These are phyloP conservation scores for Dryas octopetala DNA, from an alignment of 306 rosid genomes.

Conservation along the genomic window DNA sequence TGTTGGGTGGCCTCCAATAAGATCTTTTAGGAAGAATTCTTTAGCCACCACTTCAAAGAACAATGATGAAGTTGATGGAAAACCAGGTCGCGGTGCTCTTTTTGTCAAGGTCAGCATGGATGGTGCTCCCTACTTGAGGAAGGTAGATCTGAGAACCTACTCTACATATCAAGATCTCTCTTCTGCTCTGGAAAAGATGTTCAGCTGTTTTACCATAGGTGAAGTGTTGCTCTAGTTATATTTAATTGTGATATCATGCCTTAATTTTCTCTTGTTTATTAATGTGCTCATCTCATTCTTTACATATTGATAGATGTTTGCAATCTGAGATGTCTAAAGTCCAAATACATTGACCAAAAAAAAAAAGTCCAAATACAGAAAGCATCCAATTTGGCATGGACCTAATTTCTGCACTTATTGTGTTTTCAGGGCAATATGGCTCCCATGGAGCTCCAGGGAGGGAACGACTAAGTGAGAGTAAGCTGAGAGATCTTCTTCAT, in stretches of 20 bases:
- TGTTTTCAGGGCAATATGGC: conserved; percentile 77
- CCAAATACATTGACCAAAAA: background rate
- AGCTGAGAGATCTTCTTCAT: conserved; percentile 88
- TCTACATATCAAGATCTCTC: conserved; percentile 79
- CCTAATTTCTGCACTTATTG: conserved; percentile 25
- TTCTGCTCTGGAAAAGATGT: conserved; percentile 96
- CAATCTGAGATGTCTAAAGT: background rate
- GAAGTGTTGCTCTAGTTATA: conserved; percentile 20
- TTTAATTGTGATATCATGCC: conserved; percentile 7
- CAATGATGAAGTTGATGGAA: conserved; percentile 90
- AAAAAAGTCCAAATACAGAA: background rate
- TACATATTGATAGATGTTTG: background rate
- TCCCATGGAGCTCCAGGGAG: conserved; percentile 75
- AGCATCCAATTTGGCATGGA: conserved; percentile 16
- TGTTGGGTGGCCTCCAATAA: conserved; percentile 98
- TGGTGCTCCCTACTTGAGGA: conserved; percentile 97
- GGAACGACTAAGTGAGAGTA: conserved; percentile 85
- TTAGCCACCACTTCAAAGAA: conserved; percentile 73
- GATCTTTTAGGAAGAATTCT: conserved; percentile 85
- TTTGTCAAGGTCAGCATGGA: conserved; percentile 99
- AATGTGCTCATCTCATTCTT: background rate
- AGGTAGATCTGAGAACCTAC: conserved; percentile 87
- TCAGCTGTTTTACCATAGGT: conserved; percentile 92
- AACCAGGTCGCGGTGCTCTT: conserved; percentile 71
- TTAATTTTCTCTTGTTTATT: background rate